Base-by-base conservation (phyloP, 306 rosid genomes). In the Cyclanthera cordifolia region DNA sequence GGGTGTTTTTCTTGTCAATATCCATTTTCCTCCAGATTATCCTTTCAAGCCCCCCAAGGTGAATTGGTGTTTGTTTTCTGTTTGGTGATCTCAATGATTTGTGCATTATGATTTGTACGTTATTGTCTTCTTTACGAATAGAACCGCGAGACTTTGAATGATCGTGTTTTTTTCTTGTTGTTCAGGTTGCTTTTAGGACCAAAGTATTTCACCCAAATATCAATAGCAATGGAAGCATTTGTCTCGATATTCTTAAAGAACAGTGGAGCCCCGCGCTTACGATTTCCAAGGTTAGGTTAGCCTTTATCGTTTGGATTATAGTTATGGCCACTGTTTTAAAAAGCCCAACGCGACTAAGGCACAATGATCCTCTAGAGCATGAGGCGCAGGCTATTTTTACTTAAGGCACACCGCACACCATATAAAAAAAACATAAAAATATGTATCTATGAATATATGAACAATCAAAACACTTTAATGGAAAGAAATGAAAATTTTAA, bases 11-110 rank as follows among this genome's bases (percentile, higher is more conserved):
- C 84, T 86, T 15, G 88, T 86, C 56, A 83, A 83, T 52, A 82
- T 87, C 53, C 86, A 77, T 71, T 85, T 85, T 21, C 90, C 90
- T 72, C 85, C 87, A 8, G 91, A 86, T 61, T 86, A 86, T 78
- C 92, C 92, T 68, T 86, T 86, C 80, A 87, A 84, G 79, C 92
- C 92, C 23, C 92, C 92, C 7, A 87, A 87, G 92, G 92, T 87
- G 75, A 77, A 53, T n/a, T 30, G 52, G 2, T 56, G 13, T 48
- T 8, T 60, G 54, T 13, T 59, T 23, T 25, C 59, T 52, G 39
- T 54, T 19, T 55, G 73, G 2, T 27, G 41, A 23, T 19, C 20
- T 14, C 21, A 46, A 55, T 67, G 60, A 4, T 52, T 32, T 48
- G 73, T 60, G 13, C 15, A 23, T 47, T 47, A 73, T 88, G 39